Base-by-base conservation (phyloP, 2,329 filamentous ascomycete genomes). In the Coniochaeta hoffmannii region DNA sequence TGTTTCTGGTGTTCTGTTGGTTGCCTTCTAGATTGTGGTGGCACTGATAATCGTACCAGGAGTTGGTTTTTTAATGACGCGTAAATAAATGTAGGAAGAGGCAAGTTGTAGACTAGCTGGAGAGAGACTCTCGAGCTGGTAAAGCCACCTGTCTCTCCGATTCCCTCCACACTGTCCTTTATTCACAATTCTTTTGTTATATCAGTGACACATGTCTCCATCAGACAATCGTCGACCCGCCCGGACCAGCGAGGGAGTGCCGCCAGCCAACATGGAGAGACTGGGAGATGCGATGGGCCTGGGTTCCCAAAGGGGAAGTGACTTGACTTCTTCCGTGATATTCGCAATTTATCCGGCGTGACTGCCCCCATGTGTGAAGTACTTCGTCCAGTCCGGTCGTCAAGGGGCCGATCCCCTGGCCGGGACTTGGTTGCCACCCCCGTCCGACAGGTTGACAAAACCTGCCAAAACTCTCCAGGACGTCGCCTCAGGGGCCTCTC, bases 311-410 rank as follows among this genome's bases (percentile, higher is more conserved):
- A 46, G n/a, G 26, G 41, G 41, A 46, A 46, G 24, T 28, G 41
- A 28, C 6, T n/a, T 28, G 41, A 22, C 41, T 46, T 46, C 41
- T 46, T 46, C 41, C 41, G 41, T 28, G 41, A 46, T 46, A 46
- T 46, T 46, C 41, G 41, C 41, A 46, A 46, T 46, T 46, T 46
- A 46, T 46, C 41, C 41, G 41, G 41, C 19, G 41, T 15, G 22
- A 15, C 22, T 46, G 5, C 36, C 36, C 38, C 41, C 41, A 26
- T 26, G 41, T 46, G 9, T 12, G 24, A n/a, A n/a, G n/a, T n/a
- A n/a, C n/a, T n/a, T n/a, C n/a, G n/a, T n/a, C n/a, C n/a, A 28
- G 11, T 44, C 19, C 11, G 41, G 41, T 28, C 24, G 41, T 19
- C 19, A 24, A 46, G 24, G 41, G 41, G n/a, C n/a, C 41, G 41